phyloP scores from a whole-genome alignment of 148 eudicot species.

The Rhododendron williamsianum region DNA sequence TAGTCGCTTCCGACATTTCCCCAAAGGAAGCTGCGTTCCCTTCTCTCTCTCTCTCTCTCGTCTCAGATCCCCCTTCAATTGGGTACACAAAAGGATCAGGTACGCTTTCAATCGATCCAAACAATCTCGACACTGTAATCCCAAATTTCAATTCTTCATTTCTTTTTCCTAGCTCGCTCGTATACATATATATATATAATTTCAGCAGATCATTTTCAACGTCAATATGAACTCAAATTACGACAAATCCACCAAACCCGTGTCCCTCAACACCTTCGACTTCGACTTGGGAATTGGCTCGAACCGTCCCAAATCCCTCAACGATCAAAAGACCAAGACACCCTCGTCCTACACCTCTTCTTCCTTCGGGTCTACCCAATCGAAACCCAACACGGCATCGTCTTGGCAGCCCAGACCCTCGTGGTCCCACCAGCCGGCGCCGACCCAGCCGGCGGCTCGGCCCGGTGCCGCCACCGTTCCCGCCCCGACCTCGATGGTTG shows the following conservation, averaged over 20 bases:
- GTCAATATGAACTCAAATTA: conserved; percentile 3
- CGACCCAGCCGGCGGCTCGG: conserved; percentile 25
- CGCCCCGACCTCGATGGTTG: conserved; percentile 77
- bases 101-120: neutral
- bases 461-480: conserved; percentile 29
- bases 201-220: neutral
- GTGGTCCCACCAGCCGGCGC: conserved; percentile 81
- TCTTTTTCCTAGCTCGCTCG: neutral
- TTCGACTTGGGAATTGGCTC: conserved; percentile 47
- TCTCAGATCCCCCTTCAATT: neutral
- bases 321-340: conserved; percentile 55
- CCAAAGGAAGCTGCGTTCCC: neutral
- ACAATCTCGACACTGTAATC: neutral
- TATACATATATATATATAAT: neutral
- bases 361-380: neutral
- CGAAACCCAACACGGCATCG: neutral
- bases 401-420: conserved; percentile 40
- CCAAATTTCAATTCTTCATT: neutral
- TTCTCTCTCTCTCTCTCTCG: neutral
- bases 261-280: conserved; percentile 7
- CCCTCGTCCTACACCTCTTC: conserved; percentile 26
- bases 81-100: neutral
- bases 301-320: conserved; percentile 44
- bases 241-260: conserved; percentile 6
- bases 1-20: neutral